Conservation (phyloP, 805 yeast genomes). For the Saccharomycopsis fibuligera region DNA sequence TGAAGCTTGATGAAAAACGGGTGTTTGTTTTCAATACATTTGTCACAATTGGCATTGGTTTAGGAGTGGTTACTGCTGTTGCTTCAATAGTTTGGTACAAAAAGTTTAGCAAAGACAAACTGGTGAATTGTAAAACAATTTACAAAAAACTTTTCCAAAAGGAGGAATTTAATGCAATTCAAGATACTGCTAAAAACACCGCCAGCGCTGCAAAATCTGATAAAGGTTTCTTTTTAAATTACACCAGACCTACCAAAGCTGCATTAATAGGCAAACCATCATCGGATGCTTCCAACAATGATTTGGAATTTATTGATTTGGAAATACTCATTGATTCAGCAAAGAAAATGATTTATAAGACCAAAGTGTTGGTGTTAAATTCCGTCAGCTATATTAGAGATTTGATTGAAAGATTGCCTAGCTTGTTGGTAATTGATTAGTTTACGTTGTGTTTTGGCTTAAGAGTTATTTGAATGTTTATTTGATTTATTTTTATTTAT, state of each 20-base stretch:
- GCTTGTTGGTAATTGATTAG: not conserved
- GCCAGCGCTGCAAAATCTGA: no score
- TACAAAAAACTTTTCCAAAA: not conserved
- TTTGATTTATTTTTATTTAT: not conserved
- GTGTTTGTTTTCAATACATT: conserved; percentile 7
- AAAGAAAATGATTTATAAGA: conserved; percentile 12
- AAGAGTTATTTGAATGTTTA: not conserved
- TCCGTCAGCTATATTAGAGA: conserved; percentile 10
- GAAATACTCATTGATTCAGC: conserved; percentile 5
- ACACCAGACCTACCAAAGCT: no score
- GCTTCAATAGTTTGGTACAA: conserved; percentile 14
- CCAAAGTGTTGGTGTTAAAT: conserved; percentile 6
- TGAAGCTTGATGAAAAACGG: conserved; percentile 12
- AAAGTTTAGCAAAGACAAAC: not conserved
- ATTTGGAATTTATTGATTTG: not conserved
- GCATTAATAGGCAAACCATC: no score
- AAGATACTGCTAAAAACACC: not conserved
- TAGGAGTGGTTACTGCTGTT: conserved; percentile 17
- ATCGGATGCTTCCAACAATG: not conserved
- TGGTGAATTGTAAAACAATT: not conserved
- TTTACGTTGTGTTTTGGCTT: not conserved
- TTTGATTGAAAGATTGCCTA: not conserved
- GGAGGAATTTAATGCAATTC: not conserved
- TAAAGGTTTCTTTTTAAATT: no score
- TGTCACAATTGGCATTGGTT: conserved; percentile 12